These are phyloP conservation scores for Didymella pinodella DNA, from an alignment of 2,329 filamentous ascomycete genomes.

Conservation along the genomic window DNA sequence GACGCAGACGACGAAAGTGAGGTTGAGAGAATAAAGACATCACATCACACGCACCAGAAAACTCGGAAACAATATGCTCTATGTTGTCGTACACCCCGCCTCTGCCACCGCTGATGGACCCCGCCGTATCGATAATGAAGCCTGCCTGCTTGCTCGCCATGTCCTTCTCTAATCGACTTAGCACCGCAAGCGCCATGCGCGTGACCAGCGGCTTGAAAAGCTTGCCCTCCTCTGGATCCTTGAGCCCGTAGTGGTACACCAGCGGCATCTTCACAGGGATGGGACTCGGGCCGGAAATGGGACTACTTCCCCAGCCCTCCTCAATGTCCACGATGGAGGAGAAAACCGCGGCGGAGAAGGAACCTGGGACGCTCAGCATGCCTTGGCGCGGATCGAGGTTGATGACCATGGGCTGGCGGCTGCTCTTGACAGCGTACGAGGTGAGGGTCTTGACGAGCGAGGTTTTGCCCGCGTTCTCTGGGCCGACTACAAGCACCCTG, in stretches of 20 bases:
- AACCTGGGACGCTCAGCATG: slow-evolving; percentile 67
- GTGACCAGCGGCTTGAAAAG: slow-evolving; percentile 79
- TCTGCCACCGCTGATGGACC: slow-evolving; percentile 70
- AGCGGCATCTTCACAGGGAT: slow-evolving; percentile 92
- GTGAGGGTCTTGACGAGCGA: slow-evolving; percentile 78
- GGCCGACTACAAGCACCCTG: slow-evolving; percentile 83
- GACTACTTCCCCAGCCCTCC: slow-evolving; percentile 87
- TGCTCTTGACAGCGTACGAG: slow-evolving; percentile 78
- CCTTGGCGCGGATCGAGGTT: slow-evolving; percentile 83
- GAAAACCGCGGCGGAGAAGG: slow-evolving; percentile 85
- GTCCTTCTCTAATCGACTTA: slow-evolving; percentile 79
- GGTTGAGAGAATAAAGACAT: neutral
- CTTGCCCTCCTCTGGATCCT: slow-evolving; percentile 71
- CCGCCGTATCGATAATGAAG: slow-evolving; percentile 85
- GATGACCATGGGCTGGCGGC: slow-evolving; percentile 78
- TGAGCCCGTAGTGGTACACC: slow-evolving; percentile 85
- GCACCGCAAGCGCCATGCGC: slow-evolving; percentile 79
- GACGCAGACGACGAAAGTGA: too few relatives aligned
- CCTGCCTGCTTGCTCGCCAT: slow-evolving; percentile 74
- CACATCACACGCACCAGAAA: slow-evolving; percentile 62
- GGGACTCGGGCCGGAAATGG: slow-evolving; percentile 86
- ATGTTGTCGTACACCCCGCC: slow-evolving; percentile 75
- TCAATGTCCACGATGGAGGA: slow-evolving; percentile 87
- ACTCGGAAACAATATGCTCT: slow-evolving; percentile 77
- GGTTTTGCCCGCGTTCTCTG: slow-evolving; percentile 82